Base-by-base conservation (phyloP, 495 filamentous ascomycete genomes). In the Aspergillus steynii region DNA sequence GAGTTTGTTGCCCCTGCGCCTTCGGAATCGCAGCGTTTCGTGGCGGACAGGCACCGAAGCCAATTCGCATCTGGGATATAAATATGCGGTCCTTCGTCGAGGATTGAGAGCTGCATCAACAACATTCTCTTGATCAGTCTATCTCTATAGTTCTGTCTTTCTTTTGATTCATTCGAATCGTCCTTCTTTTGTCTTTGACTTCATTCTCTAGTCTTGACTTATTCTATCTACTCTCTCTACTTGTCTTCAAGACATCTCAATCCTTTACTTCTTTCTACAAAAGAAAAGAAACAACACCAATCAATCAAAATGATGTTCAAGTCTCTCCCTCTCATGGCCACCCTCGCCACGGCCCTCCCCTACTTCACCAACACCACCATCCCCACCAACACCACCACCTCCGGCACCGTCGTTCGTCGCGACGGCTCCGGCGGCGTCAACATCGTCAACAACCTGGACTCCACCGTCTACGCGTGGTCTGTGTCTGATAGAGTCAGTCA, bases 261-360 rank as follows among this genome's bases (percentile, higher is more conserved):
- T 20, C 20, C 20, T 20, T 20, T 20, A 20, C 20, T 20, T 20
- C 20, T 20, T 20, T 20, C 20, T 20, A 20, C 20, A 20, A 20
- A 20, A 62, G 52, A 50, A 50, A 15, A 46, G 15, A 46, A 46
- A 46, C 42, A 7, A 49, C 47, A 29, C 56, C 53, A 34, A 46
- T 50, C 31, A 62, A 50, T 74, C 74, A 81, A 74, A 68, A 81
- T 77, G 76, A 71, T 80, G 68, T 80, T 81, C 76, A 79, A 79
- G 71, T 65, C 72, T 60, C 56, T 80, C 64, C 55, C 76, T 55
- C 67, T 29, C 29, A 29, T 71, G 53, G 70, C 74, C 50, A 61
- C 73, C 64, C 63, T 79, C 60, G 61, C 73, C 55, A 66, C 76
- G 46, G 78, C 78, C 50, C 69, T 79, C 68, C 65, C 73, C 66